Base-by-base conservation (phyloP, 352 stramenopile genomes). In the Phytophthora chlamydospora region DNA sequence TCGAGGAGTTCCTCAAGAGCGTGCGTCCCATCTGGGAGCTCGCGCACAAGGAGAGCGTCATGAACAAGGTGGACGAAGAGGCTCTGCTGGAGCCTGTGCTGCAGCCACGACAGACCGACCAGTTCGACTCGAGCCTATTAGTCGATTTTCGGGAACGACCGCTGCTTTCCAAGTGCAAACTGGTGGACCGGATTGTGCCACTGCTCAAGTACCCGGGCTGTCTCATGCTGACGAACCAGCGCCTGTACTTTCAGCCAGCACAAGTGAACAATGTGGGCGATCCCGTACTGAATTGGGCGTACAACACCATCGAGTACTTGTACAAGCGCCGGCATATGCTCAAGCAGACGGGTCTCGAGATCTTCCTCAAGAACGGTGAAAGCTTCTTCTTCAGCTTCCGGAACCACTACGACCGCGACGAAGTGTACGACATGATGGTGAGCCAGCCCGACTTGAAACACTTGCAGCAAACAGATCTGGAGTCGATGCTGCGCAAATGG, bases 181-280 rank as follows among this genome's bases (percentile, higher is more conserved):
- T 89, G 0, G 90, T 97, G 10, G 88, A 96, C 43, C 83, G 92
- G 11, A 96, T 98, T 36, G 89, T 91, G 51, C 93, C 95, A 36
- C 56, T 98, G 31, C 77, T 97, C 21, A 93, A 95, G 63, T 94
- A 96, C 55, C 94, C 93, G 0, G 93, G 94, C 1, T 95, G 85
- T 50, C 33, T 98, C 21, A 97, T 98, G 85, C 75, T 98, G 46
- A 98, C 91, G 16, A 93, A 96, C 63, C 76, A 90, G 49, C 62
- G 80, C 10, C 36, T 86, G 24, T 98, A 98, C 55, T 97, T 98
- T 45, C 90, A 98, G 58, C 92, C 91, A 7, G 87, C 90, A 2
- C 80, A 96, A 61, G 66, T 98, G 38, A 98, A 98, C 71, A 98
- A 98, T 61, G 87, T 97, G 5, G 88, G 87, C 3, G 90, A 97